These are phyloP conservation scores for Fusarium robinianum DNA, from an alignment of 2,329 filamentous ascomycete genomes.

Conservation along the genomic window DNA sequence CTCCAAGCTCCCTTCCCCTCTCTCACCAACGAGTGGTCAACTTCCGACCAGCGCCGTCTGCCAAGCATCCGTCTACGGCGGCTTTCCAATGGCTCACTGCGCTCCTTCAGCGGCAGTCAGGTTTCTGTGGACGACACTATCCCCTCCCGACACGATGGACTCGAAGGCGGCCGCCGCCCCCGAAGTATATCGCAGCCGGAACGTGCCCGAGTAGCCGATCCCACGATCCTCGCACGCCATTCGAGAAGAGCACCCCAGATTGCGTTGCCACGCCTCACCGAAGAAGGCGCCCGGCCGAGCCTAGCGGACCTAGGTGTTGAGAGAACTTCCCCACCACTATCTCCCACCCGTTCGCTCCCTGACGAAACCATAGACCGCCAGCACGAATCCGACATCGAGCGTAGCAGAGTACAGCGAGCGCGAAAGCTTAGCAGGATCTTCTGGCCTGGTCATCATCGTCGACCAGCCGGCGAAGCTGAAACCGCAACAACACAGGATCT, in stretches of 20 bases:
- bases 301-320: constrained; percentile 41
- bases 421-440: constrained; percentile 36
- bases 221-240: constrained; percentile 32
- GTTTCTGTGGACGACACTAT: constrained; percentile 11
- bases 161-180: constrained; percentile 34
- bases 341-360: constrained; percentile 37
- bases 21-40: constrained; percentile 16
- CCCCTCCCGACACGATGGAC: constrained; percentile 14
- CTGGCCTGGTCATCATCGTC: constrained; percentile 31
- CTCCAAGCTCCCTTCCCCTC: constrained; percentile 23
- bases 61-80: constrained; percentile 37
- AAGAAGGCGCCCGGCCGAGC: constrained; percentile 45
- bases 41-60: constrained; percentile 23
- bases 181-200: constrained; percentile 46
- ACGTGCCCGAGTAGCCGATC: constrained; percentile 28
- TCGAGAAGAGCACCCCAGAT: constrained; percentile 41
- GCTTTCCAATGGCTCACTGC: constrained; percentile 30
- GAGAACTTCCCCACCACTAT: constrained; percentile 23
- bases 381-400: background rate
- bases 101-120: constrained; percentile 6
- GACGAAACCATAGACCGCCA: constrained; percentile 13
- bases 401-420: constrained; percentile 19
- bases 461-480: constrained; percentile 10
- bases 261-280: constrained; percentile 46
- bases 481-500: constrained; percentile 11